Conservation (phyloP, 1,284 basidiomycete species). For the Apiotrichum brassicae region DNA sequence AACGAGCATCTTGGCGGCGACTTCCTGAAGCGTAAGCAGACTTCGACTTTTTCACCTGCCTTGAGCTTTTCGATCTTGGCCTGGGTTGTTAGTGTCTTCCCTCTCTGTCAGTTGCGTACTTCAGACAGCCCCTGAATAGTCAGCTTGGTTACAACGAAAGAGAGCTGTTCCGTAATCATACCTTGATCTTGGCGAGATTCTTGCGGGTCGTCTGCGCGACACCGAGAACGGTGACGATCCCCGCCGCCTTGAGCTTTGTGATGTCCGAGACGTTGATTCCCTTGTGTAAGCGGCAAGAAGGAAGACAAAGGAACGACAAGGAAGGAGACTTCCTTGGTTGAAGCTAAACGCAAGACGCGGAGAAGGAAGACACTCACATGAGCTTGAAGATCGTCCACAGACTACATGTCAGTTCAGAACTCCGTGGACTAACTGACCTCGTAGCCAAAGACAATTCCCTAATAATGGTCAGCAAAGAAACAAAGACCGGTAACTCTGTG, state of each 20-base stretch:
- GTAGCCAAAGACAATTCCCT: slow-evolving; percentile 18
- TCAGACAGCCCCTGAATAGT: slow-evolving; percentile 45
- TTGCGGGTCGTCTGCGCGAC: slow-evolving; percentile 66
- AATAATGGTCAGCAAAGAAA: not conserved
- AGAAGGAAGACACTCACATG: slow-evolving; percentile 55
- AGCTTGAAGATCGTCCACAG: slow-evolving; percentile 78
- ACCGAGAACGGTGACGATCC: slow-evolving; percentile 49
- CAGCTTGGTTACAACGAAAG: too few relatives aligned
- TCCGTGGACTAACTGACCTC: slow-evolving; percentile 3
- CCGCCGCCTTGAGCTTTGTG: slow-evolving; percentile 70
- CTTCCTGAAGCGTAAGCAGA: slow-evolving; percentile 56
- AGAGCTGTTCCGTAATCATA: slow-evolving; percentile 30
- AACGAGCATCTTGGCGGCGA: slow-evolving; percentile 74
- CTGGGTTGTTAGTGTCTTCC: too few relatives aligned
- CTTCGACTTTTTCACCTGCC: slow-evolving; percentile 51
- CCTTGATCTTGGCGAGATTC: slow-evolving; percentile 86
- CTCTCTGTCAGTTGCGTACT: too few relatives aligned
- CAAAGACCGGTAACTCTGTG: not conserved
- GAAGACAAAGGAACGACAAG: not conserved
- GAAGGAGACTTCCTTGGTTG: not conserved
- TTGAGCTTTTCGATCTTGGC: slow-evolving; percentile 95
- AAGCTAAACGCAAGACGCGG: not conserved
- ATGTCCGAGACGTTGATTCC: slow-evolving; percentile 94
- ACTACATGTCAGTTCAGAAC: slow-evolving; percentile 48
- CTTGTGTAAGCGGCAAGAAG: slow-evolving; percentile 47